Percentiles rank a stretch among this genome's conserved stretches.
Conservation (phyloP, 805 yeast species). For the Kluyveromyces aestuarii region DNA sequence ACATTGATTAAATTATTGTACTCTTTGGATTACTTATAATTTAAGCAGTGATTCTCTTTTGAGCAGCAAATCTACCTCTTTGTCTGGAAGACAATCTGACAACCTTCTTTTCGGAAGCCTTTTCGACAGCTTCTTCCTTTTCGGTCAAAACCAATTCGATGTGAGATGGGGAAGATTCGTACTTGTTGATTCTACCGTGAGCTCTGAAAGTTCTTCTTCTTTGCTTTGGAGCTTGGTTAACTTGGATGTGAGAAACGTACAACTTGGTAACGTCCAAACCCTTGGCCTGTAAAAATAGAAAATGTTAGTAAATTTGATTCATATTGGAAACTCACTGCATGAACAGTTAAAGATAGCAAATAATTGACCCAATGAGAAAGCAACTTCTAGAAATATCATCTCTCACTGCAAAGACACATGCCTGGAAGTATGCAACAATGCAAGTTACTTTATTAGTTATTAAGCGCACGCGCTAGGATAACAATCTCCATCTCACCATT, state of each 20-base stretch:
- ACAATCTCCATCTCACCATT: not conserved
- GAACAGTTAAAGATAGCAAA: not conserved
- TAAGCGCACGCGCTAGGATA: not conserved
- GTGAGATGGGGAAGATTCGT: constrained; percentile 98
- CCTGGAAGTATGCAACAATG: no score
- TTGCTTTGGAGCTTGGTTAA: constrained; percentile 99
- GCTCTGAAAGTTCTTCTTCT: constrained; percentile 99
- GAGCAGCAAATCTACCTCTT: constrained; percentile 82
- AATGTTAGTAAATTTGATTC: constrained; percentile 6
- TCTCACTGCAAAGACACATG: no score
- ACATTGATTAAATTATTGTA: constrained; percentile 3
- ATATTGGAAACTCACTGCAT: not conserved
- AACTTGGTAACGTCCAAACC: constrained; percentile 94
- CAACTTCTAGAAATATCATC: no score
- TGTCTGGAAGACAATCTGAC: constrained; percentile 84
- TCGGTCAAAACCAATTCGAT: constrained; percentile 95
- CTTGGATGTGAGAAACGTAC: constrained; percentile 97
- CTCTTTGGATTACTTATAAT: constrained; percentile 4
- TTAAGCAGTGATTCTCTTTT: constrained; percentile 76
- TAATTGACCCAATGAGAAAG: not conserved
- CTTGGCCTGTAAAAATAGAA: constrained; percentile 47
- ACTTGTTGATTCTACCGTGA: constrained; percentile 99
- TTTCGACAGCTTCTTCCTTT: constrained; percentile 87
- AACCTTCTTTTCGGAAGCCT: constrained; percentile 65
- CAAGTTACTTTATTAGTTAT: no score